Evolutionary conservation across 768 basidiomycete species (phyloP).

Genomic region (Tylopilus sp.): DNA sequence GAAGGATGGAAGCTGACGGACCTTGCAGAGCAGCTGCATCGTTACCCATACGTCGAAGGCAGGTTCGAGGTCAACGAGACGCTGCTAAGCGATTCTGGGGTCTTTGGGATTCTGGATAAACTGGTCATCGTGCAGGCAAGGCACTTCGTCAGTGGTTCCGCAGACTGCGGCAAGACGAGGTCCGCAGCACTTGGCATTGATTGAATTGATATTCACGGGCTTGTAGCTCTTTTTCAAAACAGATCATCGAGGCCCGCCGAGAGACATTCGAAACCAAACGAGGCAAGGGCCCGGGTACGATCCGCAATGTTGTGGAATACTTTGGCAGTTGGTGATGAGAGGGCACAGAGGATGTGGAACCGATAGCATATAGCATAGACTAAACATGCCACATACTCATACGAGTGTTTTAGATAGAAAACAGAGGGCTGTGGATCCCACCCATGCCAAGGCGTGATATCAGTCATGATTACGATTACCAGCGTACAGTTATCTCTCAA

Average conservation of each 20-base stretch:
- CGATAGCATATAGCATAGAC: slow-evolving; percentile 22
- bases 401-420: slow-evolving; percentile 17
- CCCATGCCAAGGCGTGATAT: too few relatives aligned
- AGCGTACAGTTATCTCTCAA: slow-evolving; percentile 45
- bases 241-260: slow-evolving; percentile 45
- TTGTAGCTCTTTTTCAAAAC: slow-evolving; percentile 49
- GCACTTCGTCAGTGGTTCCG: slow-evolving; percentile 49
- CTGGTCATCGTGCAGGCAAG: slow-evolving; percentile 46
- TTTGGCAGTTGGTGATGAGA: slow-evolving; percentile 34
- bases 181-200: slow-evolving; percentile 16
- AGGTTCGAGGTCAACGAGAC: slow-evolving; percentile 23
- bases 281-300: slow-evolving; percentile 1
- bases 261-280: slow-evolving; percentile 15
- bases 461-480: too few relatives aligned
- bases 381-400: slow-evolving; percentile 29
- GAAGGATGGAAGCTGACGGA: slow-evolving; percentile 42
- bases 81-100: slow-evolving; percentile 45
- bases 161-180: slow-evolving; percentile 47
- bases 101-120: slow-evolving; percentile 56
- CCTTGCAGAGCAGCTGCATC: slow-evolving; percentile 34
- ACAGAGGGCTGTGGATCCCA: not conserved
- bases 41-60: slow-evolving; percentile 23
- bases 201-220: too few relatives aligned
- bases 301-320: slow-evolving; percentile 42
- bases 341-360: not conserved